phyloP scores from a whole-genome alignment of 148 eudicot genomes.

The Chenopodium formosanum region DNA sequence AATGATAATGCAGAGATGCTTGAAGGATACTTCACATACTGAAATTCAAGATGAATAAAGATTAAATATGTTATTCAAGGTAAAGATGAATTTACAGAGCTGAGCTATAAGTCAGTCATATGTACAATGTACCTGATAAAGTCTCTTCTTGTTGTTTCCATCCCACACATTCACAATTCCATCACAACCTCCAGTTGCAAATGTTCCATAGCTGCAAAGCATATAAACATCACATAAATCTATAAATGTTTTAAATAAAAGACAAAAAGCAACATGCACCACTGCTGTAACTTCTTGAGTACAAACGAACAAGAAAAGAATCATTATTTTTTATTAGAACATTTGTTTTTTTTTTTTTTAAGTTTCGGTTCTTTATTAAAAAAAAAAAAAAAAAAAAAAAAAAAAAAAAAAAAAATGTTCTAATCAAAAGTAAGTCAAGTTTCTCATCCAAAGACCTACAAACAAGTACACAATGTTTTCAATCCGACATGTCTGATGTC shows the following conservation, averaged over 20 bases:
- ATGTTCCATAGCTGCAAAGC: conserved; percentile 82
- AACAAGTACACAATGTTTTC: background rate
- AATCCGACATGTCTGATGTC: background rate
- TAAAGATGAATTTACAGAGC: background rate
- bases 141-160: conserved; percentile 94
- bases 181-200: conserved; percentile 98
- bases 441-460: background rate
- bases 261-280: background rate
- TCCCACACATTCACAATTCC: conserved; percentile 98
- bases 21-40: conserved; percentile 84
- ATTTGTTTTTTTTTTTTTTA: no score
- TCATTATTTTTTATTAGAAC: background rate
- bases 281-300: background rate
- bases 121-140: conserved; percentile 89
- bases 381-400: no score
- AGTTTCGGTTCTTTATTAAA: no score
- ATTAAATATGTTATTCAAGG: background rate
- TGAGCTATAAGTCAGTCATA: background rate
- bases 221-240: background rate
- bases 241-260: background rate
- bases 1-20: conserved; percentile 93
- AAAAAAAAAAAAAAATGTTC: background rate
- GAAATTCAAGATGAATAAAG: conserved; percentile 21
- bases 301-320: background rate
- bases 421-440: background rate